phyloP scores from a whole-genome alignment of 768 basidiomycete genomes.

The Asterophora parasitica region DNA sequence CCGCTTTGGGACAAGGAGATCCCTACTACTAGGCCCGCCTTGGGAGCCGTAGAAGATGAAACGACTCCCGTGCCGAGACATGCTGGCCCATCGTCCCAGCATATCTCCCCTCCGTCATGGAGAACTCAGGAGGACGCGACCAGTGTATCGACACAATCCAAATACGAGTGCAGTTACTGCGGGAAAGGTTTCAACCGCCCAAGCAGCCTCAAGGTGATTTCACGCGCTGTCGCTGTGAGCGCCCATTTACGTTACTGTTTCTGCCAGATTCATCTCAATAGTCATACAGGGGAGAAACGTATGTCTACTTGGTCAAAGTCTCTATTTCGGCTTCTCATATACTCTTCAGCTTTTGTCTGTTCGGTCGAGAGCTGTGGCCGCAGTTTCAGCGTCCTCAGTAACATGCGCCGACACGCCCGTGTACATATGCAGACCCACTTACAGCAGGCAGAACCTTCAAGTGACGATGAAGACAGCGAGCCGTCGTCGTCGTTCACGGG shows the following conservation, averaged over 20 bases:
- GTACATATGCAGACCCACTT: constrained; percentile 43
- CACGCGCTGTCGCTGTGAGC: constrained; percentile 11
- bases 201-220: constrained; percentile 70
- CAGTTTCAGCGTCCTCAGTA: constrained; percentile 82
- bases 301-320: constrained; percentile 25
- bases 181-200: constrained; percentile 80
- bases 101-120: neutral
- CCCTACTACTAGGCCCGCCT: constrained; percentile 2
- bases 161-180: constrained; percentile 77
- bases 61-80: constrained; percentile 13
- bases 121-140: constrained; percentile 8
- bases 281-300: constrained; percentile 86
- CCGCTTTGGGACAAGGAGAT: constrained; percentile 8
- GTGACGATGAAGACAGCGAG: constrained; percentile 41
- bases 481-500: constrained; percentile 20
- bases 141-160: constrained; percentile 32
- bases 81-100: constrained; percentile 1
- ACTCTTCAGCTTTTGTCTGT: constrained; percentile 61
- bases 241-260: constrained; percentile 7
- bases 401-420: constrained; percentile 83
- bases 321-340: constrained; percentile 10
- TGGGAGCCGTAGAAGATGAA: constrained; percentile 11
- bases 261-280: constrained; percentile 73
- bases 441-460: constrained; percentile 34
- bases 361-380: constrained; percentile 73